Evolutionary conservation across 768 basidiomycete species (phyloP).

Genomic region (Lactarius akahatsu): DNA sequence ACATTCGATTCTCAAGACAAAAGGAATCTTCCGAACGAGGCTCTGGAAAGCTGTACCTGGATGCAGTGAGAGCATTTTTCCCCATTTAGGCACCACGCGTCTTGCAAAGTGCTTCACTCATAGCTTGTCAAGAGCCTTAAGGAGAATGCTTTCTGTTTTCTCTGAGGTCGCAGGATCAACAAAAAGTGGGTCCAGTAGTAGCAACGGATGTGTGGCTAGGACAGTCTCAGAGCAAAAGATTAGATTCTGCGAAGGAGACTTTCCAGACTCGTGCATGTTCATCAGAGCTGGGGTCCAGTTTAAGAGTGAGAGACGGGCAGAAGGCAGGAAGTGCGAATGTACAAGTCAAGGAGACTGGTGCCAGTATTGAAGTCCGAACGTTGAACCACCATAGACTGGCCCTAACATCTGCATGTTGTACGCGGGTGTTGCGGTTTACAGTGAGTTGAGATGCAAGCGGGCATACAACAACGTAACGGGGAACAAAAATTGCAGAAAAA

Average conservation of each 20-base stretch:
- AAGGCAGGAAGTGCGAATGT: slow-evolving; percentile 2
- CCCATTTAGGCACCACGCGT: slow-evolving; percentile 2
- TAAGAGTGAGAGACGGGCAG: background rate
- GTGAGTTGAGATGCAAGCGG: too few species aligned
- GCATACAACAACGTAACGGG: background rate
- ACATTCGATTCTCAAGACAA: background rate
- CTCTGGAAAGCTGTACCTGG: background rate
- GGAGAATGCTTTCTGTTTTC: background rate
- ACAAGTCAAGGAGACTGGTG: too few species aligned
- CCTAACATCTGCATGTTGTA: background rate
- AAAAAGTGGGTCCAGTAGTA: background rate
- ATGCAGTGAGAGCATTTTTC: slow-evolving; percentile 11
- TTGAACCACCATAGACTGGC: too few species aligned
- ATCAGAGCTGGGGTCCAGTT: background rate
- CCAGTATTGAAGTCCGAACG: too few species aligned
- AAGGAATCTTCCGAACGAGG: background rate
- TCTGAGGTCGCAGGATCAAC: background rate
- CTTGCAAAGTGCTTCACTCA: background rate
- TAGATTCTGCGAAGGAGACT: background rate
- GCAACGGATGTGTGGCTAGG: background rate
- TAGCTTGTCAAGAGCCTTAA: background rate
- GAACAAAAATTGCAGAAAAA: background rate
- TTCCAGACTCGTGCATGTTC: background rate
- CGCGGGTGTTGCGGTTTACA: background rate
- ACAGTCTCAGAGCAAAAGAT: background rate